Conservation (phyloP, 176 grass and related monocot genomes). For the Triticum urartu region DNA sequence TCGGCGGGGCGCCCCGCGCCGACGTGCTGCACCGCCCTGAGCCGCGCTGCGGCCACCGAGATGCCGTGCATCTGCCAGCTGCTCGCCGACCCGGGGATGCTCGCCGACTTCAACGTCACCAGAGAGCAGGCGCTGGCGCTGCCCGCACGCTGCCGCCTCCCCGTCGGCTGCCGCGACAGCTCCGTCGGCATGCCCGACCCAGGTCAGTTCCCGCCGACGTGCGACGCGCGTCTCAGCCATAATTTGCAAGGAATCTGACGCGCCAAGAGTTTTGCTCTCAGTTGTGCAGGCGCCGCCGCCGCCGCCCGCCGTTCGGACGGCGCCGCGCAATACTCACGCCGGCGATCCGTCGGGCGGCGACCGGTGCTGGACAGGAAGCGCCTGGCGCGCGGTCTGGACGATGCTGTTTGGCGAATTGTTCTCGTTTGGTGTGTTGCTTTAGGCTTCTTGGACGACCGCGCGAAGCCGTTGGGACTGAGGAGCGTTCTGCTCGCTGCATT, state of each 20-base stretch:
- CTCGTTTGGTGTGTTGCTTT: not conserved
- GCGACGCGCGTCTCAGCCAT: too few species aligned
- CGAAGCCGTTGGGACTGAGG: not conserved
- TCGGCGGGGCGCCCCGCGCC: not conserved
- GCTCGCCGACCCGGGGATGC: conserved; percentile 44
- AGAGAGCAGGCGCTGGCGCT: conserved; percentile 37
- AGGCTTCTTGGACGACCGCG: not conserved
- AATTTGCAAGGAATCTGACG: not conserved
- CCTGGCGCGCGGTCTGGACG: not conserved
- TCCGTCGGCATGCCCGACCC: conserved; percentile 17
- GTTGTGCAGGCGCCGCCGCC: conserved; percentile 43
- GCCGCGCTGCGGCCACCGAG: conserved; percentile 13
- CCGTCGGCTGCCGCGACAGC: conserved; percentile 26
- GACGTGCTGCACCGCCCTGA: conserved; percentile 50
- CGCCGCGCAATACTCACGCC: not conserved
- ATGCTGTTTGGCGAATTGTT: not conserved
- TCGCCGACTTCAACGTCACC: conserved; percentile 50
- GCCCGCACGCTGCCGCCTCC: conserved; percentile 32
- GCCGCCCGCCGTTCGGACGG: not conserved
- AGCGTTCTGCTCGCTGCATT: not conserved
- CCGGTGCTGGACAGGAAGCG: not conserved
- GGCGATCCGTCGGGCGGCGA: not conserved
- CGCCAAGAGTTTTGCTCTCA: not conserved
- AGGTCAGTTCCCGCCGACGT: not conserved
- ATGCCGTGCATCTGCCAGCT: conserved; percentile 51